A percentile compares a stretch with the other conserved stretches of the same genome.
phyloP scores from a whole-genome alignment of 1,284 basidiomycete species.

The Cutaneotrichosporon mucoides region DNA sequence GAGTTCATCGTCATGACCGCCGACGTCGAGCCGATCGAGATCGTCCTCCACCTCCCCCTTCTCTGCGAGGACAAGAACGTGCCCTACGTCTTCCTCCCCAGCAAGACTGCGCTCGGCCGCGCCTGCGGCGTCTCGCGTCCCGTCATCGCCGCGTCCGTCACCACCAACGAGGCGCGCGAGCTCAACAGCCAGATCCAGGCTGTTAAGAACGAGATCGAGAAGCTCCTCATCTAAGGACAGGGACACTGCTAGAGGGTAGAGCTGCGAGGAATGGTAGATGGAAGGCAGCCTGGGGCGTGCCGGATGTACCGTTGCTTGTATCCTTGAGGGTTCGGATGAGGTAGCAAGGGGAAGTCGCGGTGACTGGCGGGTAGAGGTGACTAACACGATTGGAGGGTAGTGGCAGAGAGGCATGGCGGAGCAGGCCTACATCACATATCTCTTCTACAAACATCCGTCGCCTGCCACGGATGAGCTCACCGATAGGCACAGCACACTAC shows the following conservation, averaged over 20 bases:
- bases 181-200: constrained; percentile 84
- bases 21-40: constrained; percentile 96
- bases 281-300: neutral
- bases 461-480: too few species aligned
- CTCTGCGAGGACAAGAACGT: constrained; percentile 99
- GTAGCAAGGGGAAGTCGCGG: constrained; percentile 3
- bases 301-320: neutral
- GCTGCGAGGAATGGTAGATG: constrained; percentile 11
- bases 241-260: too few species aligned
- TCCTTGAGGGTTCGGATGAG: constrained; percentile 1
- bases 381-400: too few species aligned
- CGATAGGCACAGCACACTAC: too few species aligned
- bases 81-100: constrained; percentile 14
- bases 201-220: constrained; percentile 85
- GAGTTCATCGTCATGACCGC: constrained; percentile 98
- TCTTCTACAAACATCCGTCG: too few species aligned
- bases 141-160: constrained; percentile 92
- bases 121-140: constrained; percentile 94
- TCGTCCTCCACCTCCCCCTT: constrained; percentile 92
- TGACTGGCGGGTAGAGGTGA: neutral
- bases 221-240: constrained; percentile 55
- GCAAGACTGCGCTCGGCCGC: constrained; percentile 64
- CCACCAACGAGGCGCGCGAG: constrained; percentile 92
- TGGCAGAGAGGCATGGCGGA: too few species aligned
- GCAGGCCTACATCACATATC: too few species aligned